phyloP scores from a whole-genome alignment of 148 eudicot species.

The Talinum fruticosum region DNA sequence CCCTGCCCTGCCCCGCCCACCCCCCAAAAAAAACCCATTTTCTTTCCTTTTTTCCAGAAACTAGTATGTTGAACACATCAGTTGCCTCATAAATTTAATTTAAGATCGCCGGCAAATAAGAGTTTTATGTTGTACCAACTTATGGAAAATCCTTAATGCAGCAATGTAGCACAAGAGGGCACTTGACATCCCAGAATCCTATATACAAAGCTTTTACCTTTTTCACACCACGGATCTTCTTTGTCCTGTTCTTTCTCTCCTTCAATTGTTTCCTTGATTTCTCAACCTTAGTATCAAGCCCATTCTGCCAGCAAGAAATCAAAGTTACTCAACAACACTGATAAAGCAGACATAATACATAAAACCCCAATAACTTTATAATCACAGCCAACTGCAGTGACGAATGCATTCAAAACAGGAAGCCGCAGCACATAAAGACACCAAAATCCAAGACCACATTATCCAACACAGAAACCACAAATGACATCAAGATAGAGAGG shows the following conservation, averaged over 20 bases:
- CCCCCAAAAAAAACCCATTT: not conserved
- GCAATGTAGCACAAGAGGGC: not conserved
- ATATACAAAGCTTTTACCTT: conserved; percentile 39
- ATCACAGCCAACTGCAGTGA: too few relatives aligned
- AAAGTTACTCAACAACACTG: not conserved
- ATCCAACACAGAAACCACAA: not conserved
- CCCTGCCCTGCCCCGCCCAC: not conserved
- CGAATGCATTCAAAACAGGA: not conserved
- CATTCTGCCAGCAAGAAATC: conserved; percentile 42
- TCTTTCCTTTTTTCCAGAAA: too few relatives aligned
- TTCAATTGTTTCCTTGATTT: conserved; percentile 83
- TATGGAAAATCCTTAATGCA: not conserved
- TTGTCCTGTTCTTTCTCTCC: conserved; percentile 81
- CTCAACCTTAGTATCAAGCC: conserved; percentile 70
- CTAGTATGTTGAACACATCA: too few relatives aligned
- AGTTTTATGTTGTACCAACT: not conserved
- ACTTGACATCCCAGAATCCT: not conserved
- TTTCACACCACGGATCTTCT: conserved; percentile 86
- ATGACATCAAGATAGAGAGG: not conserved
- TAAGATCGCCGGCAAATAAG: not conserved
- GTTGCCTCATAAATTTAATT: too few relatives aligned
- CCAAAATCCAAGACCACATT: not conserved
- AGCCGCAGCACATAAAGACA: not conserved
- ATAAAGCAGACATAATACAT: not conserved
- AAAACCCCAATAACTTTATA: too few relatives aligned